Base-by-base conservation (phyloP, 2,329 filamentous ascomycete species). In the Sordariomycetes sp. region DNA sequence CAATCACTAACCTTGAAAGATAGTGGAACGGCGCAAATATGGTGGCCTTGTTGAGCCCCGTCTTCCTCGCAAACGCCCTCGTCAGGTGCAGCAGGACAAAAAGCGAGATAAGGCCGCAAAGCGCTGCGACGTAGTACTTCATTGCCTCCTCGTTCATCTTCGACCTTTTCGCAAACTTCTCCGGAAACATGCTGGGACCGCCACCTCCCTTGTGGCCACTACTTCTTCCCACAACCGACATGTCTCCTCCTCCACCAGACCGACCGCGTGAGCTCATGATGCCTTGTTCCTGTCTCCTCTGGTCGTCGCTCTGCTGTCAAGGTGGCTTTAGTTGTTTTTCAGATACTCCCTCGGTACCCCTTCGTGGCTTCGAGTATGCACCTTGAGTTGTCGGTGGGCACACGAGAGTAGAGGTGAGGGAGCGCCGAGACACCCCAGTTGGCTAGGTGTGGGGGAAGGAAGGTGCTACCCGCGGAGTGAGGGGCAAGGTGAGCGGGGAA, bases 1-100 rank as follows among this genome's bases (percentile, higher is more conserved):
- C 8, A 36, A 12, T 28, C 13, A 24, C 55, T 7, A 20, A 57
- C 55, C 55, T 52, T 10, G 56, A 57, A 25, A 54, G 10, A 48
- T 53, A 53, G 35, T 48, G 35, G 25, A 57, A 57, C 13, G 56
- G 56, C 22, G 53, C 36, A 70, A 70, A 64, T 1, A 84, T 64
- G 0, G 78, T 75, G 1, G 81, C 81, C 54, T 72, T 76, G 1
- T 80, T 80, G 1, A 77, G 81, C 57, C 82, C 74, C 22, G 84
- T 65, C 60, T 83, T 75, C 10, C 84, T 69, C 57, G 59, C 58
- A 32, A 60, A 12, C 3, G 58, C 48, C 22, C 62, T 60, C 35
- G 34, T 57, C 17, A 61, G 57, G 45, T 59, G 55, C 35, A 59
- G 35, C 13, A 61, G 34, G 42, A 60, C 34, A 42, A 62, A 60